Evolutionary conservation across 2,329 filamentous ascomycete genomes (phyloP).

Genomic region (Aspergillus uvarum): DNA sequence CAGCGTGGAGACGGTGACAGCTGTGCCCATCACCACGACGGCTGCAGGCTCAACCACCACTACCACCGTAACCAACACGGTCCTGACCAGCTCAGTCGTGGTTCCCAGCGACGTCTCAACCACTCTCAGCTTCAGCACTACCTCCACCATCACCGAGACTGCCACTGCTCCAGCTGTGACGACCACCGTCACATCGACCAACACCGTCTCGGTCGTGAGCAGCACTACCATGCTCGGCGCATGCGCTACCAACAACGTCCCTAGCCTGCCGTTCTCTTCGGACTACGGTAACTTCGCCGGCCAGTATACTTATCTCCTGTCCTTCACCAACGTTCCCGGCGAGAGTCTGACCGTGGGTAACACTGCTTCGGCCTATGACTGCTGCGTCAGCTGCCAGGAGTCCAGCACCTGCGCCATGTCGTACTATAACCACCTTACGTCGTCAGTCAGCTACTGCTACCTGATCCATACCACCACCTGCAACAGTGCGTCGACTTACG

Average conservation of each 20-base stretch:
- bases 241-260: neutral
- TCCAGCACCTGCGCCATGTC: conserved; percentile 3
- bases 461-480: neutral
- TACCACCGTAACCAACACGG: neutral
- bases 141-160: neutral
- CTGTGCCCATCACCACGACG: neutral
- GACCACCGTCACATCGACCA: neutral
- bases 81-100: neutral
- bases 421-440: neutral
- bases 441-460: neutral
- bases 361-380: conserved; percentile 1
- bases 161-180: neutral
- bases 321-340: neutral
- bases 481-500: neutral
- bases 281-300: neutral
- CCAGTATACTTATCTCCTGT: neutral
- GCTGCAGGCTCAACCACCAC: neutral
- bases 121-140: neutral
- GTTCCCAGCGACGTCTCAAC: neutral
- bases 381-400: conserved; percentile 4
- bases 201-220: neutral
- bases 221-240: neutral
- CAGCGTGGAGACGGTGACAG: neutral
- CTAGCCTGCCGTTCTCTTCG: neutral
- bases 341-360: neutral